Conservation (phyloP, 2,329 filamentous ascomycete genomes). For the Penicillium sp. region DNA sequence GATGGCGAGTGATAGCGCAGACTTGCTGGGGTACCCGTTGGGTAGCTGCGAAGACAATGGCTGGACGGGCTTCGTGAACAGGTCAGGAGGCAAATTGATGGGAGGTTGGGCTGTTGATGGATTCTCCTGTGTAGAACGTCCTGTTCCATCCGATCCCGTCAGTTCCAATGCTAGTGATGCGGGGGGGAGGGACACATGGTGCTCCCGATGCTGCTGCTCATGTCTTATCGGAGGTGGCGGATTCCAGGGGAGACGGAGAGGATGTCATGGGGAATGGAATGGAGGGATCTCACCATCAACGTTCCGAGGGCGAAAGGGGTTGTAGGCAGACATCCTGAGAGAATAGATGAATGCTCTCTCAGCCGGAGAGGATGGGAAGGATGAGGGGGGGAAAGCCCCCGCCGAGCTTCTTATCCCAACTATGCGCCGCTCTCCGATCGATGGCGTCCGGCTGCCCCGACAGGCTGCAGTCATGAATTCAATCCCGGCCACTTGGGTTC, state of each 20-base stretch:
- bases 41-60: slow-evolving; percentile 14
- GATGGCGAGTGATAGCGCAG: slow-evolving; percentile 26
- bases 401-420: slow-evolving; percentile 26
- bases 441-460: slow-evolving; percentile 26
- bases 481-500: neutral
- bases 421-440: slow-evolving; percentile 27
- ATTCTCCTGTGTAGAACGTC: slow-evolving; percentile 14
- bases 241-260: neutral
- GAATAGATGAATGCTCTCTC: slow-evolving; percentile 15
- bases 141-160: slow-evolving; percentile 12
- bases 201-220: neutral
- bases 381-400: slow-evolving; percentile 21
- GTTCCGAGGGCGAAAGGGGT: slow-evolving; percentile 55
- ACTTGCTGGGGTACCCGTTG: slow-evolving; percentile 24
- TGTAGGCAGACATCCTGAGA: slow-evolving; percentile 52
- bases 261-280: neutral
- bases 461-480: slow-evolving; percentile 13
- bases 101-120: neutral
- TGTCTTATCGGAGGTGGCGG: slow-evolving; percentile 28
- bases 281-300: slow-evolving; percentile 33
- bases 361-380: slow-evolving; percentile 18
- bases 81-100: slow-evolving; percentile 17
- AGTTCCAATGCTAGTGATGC: slow-evolving; percentile 9
- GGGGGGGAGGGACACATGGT: neutral
- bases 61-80: neutral